These are phyloP conservation scores for Daldinia decipiens DNA, from an alignment of 495 filamentous ascomycete genomes.

Conservation along the genomic window DNA sequence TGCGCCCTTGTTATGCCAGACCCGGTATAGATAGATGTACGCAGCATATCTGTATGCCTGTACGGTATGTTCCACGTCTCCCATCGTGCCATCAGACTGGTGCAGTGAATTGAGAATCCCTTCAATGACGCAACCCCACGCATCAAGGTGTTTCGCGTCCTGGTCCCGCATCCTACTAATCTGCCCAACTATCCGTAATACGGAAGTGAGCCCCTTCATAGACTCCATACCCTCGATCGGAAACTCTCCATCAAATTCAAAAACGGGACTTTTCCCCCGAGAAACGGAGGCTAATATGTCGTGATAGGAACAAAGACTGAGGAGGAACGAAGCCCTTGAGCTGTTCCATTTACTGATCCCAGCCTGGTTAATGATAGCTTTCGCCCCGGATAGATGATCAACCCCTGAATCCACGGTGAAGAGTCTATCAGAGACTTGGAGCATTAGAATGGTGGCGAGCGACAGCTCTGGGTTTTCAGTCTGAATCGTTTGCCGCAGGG, in stretches of 20 bases:
- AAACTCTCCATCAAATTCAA: constrained; percentile 35
- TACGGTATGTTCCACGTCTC: constrained; percentile 38
- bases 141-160: constrained; percentile 18
- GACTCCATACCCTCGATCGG: constrained; percentile 40
- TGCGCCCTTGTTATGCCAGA: constrained; percentile 44
- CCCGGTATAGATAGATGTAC: constrained; percentile 48
- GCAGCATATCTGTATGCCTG: constrained; percentile 47
- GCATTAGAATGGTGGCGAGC: constrained; percentile 44
- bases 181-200: constrained; percentile 40
- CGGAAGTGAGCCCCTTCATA: constrained; percentile 39
- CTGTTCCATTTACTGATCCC: constrained; percentile 26
- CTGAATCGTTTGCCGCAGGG: constrained; percentile 38
- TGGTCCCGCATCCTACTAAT: constrained; percentile 44
- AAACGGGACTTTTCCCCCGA: constrained; percentile 35
- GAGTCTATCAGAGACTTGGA: constrained; percentile 45
- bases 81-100: constrained; percentile 13
- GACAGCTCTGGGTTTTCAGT: constrained; percentile 41
- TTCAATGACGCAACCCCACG: constrained; percentile 31
- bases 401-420: constrained; percentile 47
- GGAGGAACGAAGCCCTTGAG: constrained; percentile 39
- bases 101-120: constrained; percentile 31
- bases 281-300: constrained; percentile 46
- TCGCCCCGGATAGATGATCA: constrained; percentile 45
- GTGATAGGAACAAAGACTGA: constrained; percentile 45
- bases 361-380: constrained; percentile 41